A percentile compares a stretch with the other conserved stretches of the same genome.
Evolutionary conservation across 352 stramenopile species (phyloP).

Genomic region (Globisporangium uncinulatum): DNA sequence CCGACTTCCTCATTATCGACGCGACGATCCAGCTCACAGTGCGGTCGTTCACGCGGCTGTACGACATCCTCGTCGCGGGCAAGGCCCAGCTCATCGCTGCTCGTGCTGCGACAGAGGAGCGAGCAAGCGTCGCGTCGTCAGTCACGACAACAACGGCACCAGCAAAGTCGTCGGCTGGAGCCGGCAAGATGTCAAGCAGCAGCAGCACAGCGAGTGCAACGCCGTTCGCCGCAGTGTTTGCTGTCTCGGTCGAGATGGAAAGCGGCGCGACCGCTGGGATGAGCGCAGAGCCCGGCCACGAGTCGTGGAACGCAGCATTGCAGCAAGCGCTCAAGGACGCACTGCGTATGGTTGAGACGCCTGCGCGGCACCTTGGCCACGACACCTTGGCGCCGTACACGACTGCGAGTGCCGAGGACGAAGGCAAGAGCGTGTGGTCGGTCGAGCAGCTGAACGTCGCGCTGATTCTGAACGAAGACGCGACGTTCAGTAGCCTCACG

Average conservation of each 20-base stretch:
- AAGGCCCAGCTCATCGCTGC: constrained; percentile 24
- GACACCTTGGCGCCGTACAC: constrained; percentile 74
- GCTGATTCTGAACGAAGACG: constrained; percentile 78
- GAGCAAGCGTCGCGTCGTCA: background rate
- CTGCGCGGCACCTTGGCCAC: constrained; percentile 76
- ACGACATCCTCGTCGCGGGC: constrained; percentile 43
- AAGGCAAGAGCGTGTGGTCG: constrained; percentile 77
- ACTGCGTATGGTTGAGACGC: constrained; percentile 85
- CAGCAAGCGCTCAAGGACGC: constrained; percentile 80
- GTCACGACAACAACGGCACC: background rate
- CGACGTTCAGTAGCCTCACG: constrained; percentile 73
- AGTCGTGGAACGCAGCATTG: constrained; percentile 64
- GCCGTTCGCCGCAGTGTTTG: constrained; percentile 54
- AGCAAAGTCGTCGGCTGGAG: background rate
- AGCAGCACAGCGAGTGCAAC: constrained; percentile 1
- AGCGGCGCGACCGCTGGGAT: constrained; percentile 17
- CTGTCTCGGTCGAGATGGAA: constrained; percentile 64
- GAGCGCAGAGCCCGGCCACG: constrained; percentile 51
- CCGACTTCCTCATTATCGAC: constrained; percentile 90
- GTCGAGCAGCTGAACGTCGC: constrained; percentile 76
- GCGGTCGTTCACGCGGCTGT: constrained; percentile 60
- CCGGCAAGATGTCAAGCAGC: background rate
- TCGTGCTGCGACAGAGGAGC: background rate
- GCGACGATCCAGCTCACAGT: constrained; percentile 86
- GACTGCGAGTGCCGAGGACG: constrained; percentile 74